Percentiles rank a stretch among this genome's conserved stretches.
Evolutionary conservation across 2,329 filamentous ascomycete genomes (phyloP).

Genomic region (Neurospora sp.): DNA sequence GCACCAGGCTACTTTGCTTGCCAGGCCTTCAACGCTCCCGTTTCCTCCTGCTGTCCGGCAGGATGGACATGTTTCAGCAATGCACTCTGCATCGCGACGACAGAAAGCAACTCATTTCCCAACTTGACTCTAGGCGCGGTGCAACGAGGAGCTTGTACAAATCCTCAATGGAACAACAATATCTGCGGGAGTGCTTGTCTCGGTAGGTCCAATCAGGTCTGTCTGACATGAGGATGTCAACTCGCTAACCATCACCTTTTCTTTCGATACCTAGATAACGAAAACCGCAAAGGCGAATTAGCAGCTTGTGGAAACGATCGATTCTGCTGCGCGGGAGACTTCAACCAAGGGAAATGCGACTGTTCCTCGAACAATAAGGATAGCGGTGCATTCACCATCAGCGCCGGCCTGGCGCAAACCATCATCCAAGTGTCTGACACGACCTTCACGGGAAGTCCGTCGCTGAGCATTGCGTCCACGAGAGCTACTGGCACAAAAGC

Average conservation of each 20-base stretch:
- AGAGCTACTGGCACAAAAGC: neutral
- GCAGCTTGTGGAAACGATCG: slow-evolving; percentile 10
- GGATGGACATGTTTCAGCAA: slow-evolving; percentile 20
- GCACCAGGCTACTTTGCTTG: slow-evolving; percentile 17
- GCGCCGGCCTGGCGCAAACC: slow-evolving; percentile 11
- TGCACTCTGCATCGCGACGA: slow-evolving; percentile 16
- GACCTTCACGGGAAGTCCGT: slow-evolving; percentile 7
- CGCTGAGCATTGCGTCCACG: neutral
- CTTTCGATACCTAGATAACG: neutral
- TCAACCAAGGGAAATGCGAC: slow-evolving; percentile 13
- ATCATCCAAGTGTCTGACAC: slow-evolving; percentile 10
- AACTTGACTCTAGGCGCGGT: slow-evolving; percentile 14
- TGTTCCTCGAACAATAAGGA: slow-evolving; percentile 7
- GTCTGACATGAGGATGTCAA: too few relatives aligned
- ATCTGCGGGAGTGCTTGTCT: slow-evolving; percentile 18
- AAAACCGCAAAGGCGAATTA: slow-evolving; percentile 11
- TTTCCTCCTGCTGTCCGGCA: slow-evolving; percentile 16
- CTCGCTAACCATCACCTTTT: neutral
- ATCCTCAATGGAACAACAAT: slow-evolving; percentile 16
- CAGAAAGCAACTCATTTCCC: slow-evolving; percentile 8
- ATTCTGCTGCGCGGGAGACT: slow-evolving; percentile 18
- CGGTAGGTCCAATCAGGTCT: slow-evolving; percentile 5
- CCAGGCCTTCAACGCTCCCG: slow-evolving; percentile 8
- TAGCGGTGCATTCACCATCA: slow-evolving; percentile 6
- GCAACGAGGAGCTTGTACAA: slow-evolving; percentile 17